Evolutionary conservation across 2,329 filamentous ascomycete genomes (phyloP).

Genomic region (Xylaria sp.): DNA sequence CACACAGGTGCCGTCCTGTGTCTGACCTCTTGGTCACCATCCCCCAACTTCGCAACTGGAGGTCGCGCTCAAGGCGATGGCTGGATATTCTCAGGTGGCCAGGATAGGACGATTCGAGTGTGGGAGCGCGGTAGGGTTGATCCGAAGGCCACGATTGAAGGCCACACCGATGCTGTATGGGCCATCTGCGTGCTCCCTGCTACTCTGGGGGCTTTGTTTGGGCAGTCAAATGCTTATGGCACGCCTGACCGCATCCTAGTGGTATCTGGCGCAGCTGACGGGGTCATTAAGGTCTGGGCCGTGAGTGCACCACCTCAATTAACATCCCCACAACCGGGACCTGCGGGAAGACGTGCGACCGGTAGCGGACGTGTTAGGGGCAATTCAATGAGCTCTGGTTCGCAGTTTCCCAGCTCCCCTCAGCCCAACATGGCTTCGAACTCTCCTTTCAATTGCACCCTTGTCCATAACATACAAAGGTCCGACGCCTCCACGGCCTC

Average conservation of each 20-base stretch:
- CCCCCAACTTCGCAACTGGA: slow-evolving; percentile 88
- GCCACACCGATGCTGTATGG: slow-evolving; percentile 97
- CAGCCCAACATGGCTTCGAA: slow-evolving; percentile 88
- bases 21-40: slow-evolving; percentile 86
- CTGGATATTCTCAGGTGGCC: slow-evolving; percentile 98
- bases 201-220: slow-evolving; percentile 83
- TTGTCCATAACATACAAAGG: slow-evolving; percentile 87
- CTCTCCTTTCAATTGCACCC: slow-evolving; percentile 86
- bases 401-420: slow-evolving; percentile 88
- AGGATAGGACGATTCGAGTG: slow-evolving; percentile 91
- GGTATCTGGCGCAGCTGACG: slow-evolving; percentile 92
- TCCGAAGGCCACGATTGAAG: slow-evolving; percentile 92
- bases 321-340: slow-evolving; percentile 79
- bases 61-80: slow-evolving; percentile 90
- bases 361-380: slow-evolving; percentile 80
- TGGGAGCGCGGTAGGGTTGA: slow-evolving; percentile 97
- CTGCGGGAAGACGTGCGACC: slow-evolving; percentile 65
- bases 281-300: slow-evolving; percentile 92
- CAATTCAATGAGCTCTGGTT: slow-evolving; percentile 94
- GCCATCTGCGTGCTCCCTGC: slow-evolving; percentile 91
- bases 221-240: slow-evolving; percentile 78
- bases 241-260: slow-evolving; percentile 87
- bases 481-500: slow-evolving; percentile 73
- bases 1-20: slow-evolving; percentile 91
- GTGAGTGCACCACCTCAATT: slow-evolving; percentile 90